A percentile compares a stretch with the other conserved stretches of the same genome.
Evolutionary conservation across 179 eudicot genomes (phyloP).

Genomic region (Spergularia azorica): DNA sequence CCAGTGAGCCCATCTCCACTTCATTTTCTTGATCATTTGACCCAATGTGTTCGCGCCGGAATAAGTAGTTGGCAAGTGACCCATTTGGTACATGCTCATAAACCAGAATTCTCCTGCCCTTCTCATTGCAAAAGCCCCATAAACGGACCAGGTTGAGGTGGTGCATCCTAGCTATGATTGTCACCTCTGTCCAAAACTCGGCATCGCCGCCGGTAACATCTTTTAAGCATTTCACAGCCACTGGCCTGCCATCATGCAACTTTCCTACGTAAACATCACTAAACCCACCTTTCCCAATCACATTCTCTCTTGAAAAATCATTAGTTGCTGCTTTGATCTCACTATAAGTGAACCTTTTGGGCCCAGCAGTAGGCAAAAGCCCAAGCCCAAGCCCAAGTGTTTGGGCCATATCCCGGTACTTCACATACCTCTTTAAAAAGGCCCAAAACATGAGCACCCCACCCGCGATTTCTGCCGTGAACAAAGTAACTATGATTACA

Average conservation of each 20-base stretch:
- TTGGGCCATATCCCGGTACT: slow-evolving; percentile 89
- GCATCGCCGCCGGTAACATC: slow-evolving; percentile 62
- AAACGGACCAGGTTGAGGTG: slow-evolving; percentile 80
- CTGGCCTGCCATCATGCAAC: slow-evolving; percentile 65
- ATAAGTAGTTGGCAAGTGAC: slow-evolving; percentile 65
- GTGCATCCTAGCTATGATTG: slow-evolving; percentile 90
- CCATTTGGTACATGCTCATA: slow-evolving; percentile 90
- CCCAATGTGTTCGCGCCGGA: slow-evolving; percentile 19
- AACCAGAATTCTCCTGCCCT: slow-evolving; percentile 63
- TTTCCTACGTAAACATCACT: slow-evolving; percentile 75
- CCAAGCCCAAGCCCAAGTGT: slow-evolving; percentile 86
- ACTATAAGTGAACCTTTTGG: slow-evolving; percentile 58
- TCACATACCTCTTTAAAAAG: slow-evolving; percentile 69
- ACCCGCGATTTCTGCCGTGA: slow-evolving; percentile 58
- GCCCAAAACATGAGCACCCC: slow-evolving; percentile 73
- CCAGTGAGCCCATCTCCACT: slow-evolving; percentile 5
- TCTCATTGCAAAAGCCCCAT: slow-evolving; percentile 93
- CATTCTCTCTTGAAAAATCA: slow-evolving; percentile 47
- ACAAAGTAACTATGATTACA: slow-evolving; percentile 46
- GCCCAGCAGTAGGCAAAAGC: slow-evolving; percentile 70
- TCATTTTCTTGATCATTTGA: slow-evolving; percentile 1
- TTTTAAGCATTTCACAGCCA: slow-evolving; percentile 77
- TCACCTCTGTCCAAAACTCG: slow-evolving; percentile 91
- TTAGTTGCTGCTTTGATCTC: slow-evolving; percentile 69
- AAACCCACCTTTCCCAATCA: slow-evolving; percentile 74